A percentile compares a stretch with the other conserved stretches of the same genome.
phyloP scores from a whole-genome alignment of 495 filamentous ascomycete species.

The Chlorociboria aeruginascens region DNA sequence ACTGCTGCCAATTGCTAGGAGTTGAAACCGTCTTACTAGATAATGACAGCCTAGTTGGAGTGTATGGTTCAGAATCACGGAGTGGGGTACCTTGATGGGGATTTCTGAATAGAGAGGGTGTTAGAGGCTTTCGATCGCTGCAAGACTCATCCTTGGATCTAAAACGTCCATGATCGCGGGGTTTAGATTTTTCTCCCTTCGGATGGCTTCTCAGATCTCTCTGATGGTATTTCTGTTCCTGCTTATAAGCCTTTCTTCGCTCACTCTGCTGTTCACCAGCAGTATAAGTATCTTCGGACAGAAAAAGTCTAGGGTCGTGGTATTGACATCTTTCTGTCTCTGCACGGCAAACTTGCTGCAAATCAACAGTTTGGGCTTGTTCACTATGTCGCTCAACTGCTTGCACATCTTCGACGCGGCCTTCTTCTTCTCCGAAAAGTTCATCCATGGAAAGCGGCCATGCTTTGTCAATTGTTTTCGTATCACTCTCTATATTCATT shows the following conservation, averaged over 20 bases:
- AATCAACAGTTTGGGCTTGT: too few relatives aligned
- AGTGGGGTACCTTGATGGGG: too few relatives aligned
- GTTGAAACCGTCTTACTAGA: not conserved
- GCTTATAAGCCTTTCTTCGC: too few relatives aligned
- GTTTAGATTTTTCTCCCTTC: not conserved
- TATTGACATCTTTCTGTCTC: too few relatives aligned
- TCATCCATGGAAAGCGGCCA: not conserved
- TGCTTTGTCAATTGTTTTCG: not conserved
- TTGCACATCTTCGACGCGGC: not conserved
- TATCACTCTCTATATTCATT: not conserved
- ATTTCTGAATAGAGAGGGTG: not conserved
- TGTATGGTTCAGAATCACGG: too few relatives aligned
- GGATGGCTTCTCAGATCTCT: too few relatives aligned
- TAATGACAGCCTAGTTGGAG: not conserved
- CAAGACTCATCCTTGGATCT: not conserved
- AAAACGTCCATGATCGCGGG: not conserved
- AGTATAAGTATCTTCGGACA: too few relatives aligned
- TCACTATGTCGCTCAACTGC: not conserved
- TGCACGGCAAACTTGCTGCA: too few relatives aligned
- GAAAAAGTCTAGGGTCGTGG: too few relatives aligned
- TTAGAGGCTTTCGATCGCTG: not conserved
- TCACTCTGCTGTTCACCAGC: too few relatives aligned
- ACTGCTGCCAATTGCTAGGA: conserved; percentile 5
- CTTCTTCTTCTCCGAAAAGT: too few relatives aligned
- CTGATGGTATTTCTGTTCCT: too few relatives aligned